These are phyloP conservation scores for Polyplosphaeria fusca DNA, from an alignment of 495 filamentous ascomycete genomes.

Conservation along the genomic window DNA sequence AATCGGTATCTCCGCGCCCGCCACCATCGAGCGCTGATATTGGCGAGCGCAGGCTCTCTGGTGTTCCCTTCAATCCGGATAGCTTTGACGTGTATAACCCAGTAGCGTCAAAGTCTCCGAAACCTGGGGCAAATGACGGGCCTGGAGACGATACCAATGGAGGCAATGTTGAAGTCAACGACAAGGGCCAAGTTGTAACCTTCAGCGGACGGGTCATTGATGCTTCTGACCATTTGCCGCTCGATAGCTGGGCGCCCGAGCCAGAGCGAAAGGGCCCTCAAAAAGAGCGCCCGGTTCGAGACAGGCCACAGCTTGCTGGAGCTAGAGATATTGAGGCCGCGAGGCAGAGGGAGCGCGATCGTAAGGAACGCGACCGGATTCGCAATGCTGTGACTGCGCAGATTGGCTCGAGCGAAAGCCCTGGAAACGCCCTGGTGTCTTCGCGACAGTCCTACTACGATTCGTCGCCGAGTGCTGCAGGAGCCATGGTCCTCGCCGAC, in stretches of 20 bases:
- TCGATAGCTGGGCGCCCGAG: slow-evolving; percentile 89
- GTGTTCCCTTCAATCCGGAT: slow-evolving; percentile 83
- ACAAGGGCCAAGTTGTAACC: slow-evolving; percentile 59
- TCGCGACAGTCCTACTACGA: slow-evolving; percentile 12
- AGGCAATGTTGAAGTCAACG: slow-evolving; percentile 26
- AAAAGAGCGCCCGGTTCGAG: slow-evolving; percentile 46
- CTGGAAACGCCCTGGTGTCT: slow-evolving; percentile 27
- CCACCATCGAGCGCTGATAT: slow-evolving; percentile 45
- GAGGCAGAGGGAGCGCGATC: slow-evolving; percentile 20
- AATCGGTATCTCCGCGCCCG: slow-evolving; percentile 75
- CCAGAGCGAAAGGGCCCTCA: slow-evolving; percentile 70
- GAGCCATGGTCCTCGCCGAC: slow-evolving; percentile 16
- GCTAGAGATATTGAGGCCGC: slow-evolving; percentile 29
- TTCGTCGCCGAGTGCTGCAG: neutral
- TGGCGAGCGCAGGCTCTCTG: slow-evolving; percentile 51
- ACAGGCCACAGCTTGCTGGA: slow-evolving; percentile 20
- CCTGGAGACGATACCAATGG: slow-evolving; percentile 2
- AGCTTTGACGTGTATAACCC: slow-evolving; percentile 78
- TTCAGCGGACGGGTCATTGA: slow-evolving; percentile 85
- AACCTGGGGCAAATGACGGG: slow-evolving; percentile 11
- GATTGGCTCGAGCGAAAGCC: neutral
- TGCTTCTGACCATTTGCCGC: slow-evolving; percentile 87
- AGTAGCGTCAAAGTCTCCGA: slow-evolving; percentile 5
- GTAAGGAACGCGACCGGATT: slow-evolving; percentile 22
- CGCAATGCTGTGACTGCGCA: slow-evolving; percentile 17